Conservation (phyloP, 768 basidiomycete species). For the Tremella yokohamensis region DNA sequence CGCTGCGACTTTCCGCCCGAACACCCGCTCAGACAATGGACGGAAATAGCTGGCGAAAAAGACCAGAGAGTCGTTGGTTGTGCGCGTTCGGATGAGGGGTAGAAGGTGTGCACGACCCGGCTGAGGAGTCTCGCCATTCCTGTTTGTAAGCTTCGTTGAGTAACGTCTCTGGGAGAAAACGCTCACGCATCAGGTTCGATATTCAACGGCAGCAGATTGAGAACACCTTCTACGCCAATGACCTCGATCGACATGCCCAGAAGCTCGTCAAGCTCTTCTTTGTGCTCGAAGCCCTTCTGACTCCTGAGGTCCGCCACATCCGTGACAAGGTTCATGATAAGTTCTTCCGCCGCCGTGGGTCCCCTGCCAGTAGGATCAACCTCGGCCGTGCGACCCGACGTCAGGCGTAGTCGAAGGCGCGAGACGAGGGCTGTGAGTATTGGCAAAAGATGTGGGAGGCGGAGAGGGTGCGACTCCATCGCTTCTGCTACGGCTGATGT, state of each 20-base stretch:
- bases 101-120: constrained; percentile 90
- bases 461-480: constrained; percentile 66
- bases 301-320: constrained; percentile 70
- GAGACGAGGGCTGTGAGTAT: constrained; percentile 68
- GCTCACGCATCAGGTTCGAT: constrained; percentile 75
- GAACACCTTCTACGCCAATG: constrained; percentile 75
- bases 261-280: constrained; percentile 76
- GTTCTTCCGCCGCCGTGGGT: constrained; percentile 63
- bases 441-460: constrained; percentile 74
- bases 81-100: constrained; percentile 72
- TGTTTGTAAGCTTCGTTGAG: constrained; percentile 11
- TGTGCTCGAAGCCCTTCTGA: constrained; percentile 81
- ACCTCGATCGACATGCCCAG: constrained; percentile 77
- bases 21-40: constrained; percentile 88
- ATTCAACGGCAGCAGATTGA: constrained; percentile 75
- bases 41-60: constrained; percentile 91
- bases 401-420: constrained; percentile 59
- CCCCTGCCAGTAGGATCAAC: constrained; percentile 46
- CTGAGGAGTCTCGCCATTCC: constrained; percentile 55
- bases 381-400: constrained; percentile 22
- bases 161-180: too few relatives aligned
- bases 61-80: constrained; percentile 67
- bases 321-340: constrained; percentile 67
- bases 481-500: constrained; percentile 65
- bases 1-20: constrained; percentile 76